phyloP scores from a whole-genome alignment of 805 yeast genomes.

The Scheffersomyces spartinae region DNA sequence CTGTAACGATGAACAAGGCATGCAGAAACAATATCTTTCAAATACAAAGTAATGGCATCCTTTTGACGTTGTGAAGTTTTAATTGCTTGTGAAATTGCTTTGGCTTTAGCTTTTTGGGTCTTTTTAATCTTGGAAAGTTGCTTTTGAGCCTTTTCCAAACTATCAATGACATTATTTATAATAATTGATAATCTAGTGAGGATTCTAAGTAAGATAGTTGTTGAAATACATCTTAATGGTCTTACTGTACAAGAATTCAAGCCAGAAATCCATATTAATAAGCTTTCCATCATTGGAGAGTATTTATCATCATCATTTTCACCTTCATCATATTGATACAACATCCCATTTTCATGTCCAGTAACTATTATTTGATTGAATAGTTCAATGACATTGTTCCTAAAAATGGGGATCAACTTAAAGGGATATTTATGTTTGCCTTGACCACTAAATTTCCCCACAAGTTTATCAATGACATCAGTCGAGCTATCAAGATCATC shows the following conservation, averaged over 20 bases:
- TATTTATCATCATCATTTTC: conserved; percentile 11
- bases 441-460: conserved; percentile 49
- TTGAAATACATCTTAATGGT: conserved; percentile 58
- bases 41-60: conserved; percentile 42
- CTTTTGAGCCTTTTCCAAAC: conserved; percentile 19
- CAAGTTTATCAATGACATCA: conserved; percentile 65
- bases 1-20: conserved; percentile 69
- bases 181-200: conserved; percentile 50
- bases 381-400: conserved; percentile 43
- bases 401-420: conserved; percentile 41
- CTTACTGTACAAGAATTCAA: conserved; percentile 60
- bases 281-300: conserved; percentile 37
- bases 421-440: conserved; percentile 62
- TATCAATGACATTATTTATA: conserved; percentile 16
- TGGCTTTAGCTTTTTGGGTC: conserved; percentile 12
- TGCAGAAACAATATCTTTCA: conserved; percentile 55
- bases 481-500: conserved; percentile 55
- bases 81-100: conserved; percentile 27
- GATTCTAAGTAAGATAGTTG: conserved; percentile 45
- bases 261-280: conserved; percentile 67
- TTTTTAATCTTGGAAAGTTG: conserved; percentile 15
- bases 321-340: conserved; percentile 26
- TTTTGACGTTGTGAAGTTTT: conserved; percentile 13
- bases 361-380: conserved; percentile 37
- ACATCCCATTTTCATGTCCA: conserved; percentile 50